Base-by-base conservation (phyloP, 164 flowering plant species). In the Annona cherimola region DNA sequence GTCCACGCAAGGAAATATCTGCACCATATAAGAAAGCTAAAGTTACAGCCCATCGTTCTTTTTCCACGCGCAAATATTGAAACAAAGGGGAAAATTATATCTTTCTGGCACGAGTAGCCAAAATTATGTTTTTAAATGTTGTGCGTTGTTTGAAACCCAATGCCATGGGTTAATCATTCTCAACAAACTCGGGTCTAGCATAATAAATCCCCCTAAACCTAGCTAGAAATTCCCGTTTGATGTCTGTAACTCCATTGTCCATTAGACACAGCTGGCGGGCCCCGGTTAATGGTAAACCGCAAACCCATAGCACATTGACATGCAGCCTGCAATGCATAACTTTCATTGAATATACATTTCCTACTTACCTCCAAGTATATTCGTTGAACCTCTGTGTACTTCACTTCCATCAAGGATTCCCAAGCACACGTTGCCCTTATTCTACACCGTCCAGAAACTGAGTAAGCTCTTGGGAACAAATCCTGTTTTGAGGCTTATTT, bases 371-470 rank as follows among this genome's bases (percentile, higher is more conserved):
- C 97, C 97, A 73, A 91, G 86, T 78, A 89, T 79, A 64, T 82
- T 75, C 61, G 84, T 76, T 63, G 90, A 81, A 26, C 87, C 91
- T 79, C 84, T 88, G 71, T 81, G 89, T 16, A 89, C 85, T 7
- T 81, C 50, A 76, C 89, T 88, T 69, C 94, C 96, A 76, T 91
- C 90, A 69, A 91, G 90, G 61, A 89, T 83, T 19, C 94, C 96
- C 82, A 91, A 83, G 77, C 96, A 91, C 20, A 89, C 85, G 73
- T 89, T 88, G 63, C 97, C 94, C 73, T 86, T 82, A 18, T 73
- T 77, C 97, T 89, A 87, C 81, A 79, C 18, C 64, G 35, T 72
- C 57, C 8, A 50, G 14, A 8, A 50, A 12, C 16, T 19, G 19
- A 2, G 64, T 5, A 61, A 14, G 16, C 40, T 39, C 45, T 39